Conservation (phyloP, 345 rosid genomes). For the Euphorbia lathyris region DNA sequence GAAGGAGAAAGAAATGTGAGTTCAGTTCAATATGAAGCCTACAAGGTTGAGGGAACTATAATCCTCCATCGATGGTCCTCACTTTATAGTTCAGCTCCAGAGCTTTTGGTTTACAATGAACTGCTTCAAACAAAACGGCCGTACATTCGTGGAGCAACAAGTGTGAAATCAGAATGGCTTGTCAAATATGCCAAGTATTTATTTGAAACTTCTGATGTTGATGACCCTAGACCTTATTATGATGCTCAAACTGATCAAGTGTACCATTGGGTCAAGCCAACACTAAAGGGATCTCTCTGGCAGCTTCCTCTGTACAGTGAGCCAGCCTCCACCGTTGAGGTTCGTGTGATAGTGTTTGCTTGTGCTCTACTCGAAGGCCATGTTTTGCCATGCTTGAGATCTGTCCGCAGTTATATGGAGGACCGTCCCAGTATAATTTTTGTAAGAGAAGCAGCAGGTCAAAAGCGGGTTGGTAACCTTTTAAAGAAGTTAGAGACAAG, state of each 20-base stretch:
- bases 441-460: constrained; percentile 54
- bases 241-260: constrained; percentile 53
- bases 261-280: constrained; percentile 53
- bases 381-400: constrained; percentile 64
- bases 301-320: constrained; percentile 55
- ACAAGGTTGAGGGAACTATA: constrained; percentile 61
- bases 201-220: constrained; percentile 53
- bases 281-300: constrained; percentile 69
- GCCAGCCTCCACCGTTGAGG: constrained; percentile 27
- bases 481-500: constrained; percentile 40
- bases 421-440: constrained; percentile 59
- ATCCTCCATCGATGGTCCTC: constrained; percentile 79
- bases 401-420: constrained; percentile 39
- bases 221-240: constrained; percentile 65
- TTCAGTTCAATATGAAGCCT: constrained; percentile 62
- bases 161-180: constrained; percentile 77
- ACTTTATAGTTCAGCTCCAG: constrained; percentile 65
- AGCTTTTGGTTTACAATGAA: constrained; percentile 79
- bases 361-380: constrained; percentile 77
- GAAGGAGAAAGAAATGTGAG: constrained; percentile 43
- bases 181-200: constrained; percentile 54
- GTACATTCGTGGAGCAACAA: constrained; percentile 82
- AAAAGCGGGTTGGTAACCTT: constrained; percentile 62
- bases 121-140: constrained; percentile 64
- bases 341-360: constrained; percentile 54